phyloP scores from a whole-genome alignment of 352 stramenopile genomes.

The Pythium rhizo-oryzae region DNA sequence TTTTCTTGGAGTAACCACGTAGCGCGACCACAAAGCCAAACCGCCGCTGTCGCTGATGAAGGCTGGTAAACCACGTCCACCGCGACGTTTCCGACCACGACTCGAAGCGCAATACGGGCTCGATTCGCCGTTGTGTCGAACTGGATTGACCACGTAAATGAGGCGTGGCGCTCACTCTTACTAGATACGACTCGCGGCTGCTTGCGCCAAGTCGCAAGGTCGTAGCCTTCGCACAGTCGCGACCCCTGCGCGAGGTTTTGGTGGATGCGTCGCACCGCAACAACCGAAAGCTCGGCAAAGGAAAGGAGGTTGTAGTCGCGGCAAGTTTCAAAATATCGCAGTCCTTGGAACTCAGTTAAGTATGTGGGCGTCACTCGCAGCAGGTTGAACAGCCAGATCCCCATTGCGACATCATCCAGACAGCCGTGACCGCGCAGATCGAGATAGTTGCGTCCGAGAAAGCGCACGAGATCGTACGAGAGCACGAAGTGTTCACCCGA shows the following conservation, averaged over 20 bases:
- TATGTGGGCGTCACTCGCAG: too few species aligned
- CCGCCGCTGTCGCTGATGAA: not conserved
- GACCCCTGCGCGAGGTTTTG: not conserved
- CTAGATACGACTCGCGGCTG: not conserved
- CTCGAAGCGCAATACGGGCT: not conserved
- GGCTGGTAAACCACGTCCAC: slow-evolving; percentile 1
- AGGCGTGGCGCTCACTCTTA: not conserved
- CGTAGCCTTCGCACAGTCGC: not conserved
- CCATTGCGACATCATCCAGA: slow-evolving; percentile 52
- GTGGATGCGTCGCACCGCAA: not conserved
- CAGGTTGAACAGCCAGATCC: slow-evolving; percentile 44
- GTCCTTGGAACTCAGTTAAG: too few species aligned
- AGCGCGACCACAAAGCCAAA: not conserved
- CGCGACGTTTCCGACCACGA: not conserved
- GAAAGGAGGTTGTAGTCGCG: too few species aligned
- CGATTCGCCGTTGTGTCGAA: not conserved
- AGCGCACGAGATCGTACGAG: slow-evolving; percentile 41
- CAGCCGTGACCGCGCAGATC: slow-evolving; percentile 8
- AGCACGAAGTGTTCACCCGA: slow-evolving; percentile 55
- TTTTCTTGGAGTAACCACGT: not conserved
- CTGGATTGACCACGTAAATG: not conserved
- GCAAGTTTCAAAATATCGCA: too few species aligned
- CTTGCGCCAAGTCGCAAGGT: not conserved
- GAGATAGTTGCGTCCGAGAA: slow-evolving; percentile 38
- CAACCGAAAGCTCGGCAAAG: too few species aligned